phyloP scores from a whole-genome alignment of 768 basidiomycete species.

The Fomitopsis serialis region DNA sequence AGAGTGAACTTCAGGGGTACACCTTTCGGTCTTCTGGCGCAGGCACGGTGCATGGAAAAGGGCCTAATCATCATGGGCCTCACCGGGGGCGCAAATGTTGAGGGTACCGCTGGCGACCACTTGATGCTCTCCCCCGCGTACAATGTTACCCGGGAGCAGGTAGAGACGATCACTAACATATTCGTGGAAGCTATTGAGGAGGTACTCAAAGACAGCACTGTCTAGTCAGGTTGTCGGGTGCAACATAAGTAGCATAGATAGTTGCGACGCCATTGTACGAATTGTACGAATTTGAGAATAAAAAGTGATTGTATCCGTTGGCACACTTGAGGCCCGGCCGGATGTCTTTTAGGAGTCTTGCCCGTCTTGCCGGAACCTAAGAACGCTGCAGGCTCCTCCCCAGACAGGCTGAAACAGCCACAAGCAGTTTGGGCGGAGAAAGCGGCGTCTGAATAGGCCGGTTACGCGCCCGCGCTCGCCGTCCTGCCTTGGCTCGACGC shows the following conservation, averaged over 20 bases:
- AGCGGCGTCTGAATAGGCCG: background rate
- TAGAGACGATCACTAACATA: slow-evolving; percentile 60
- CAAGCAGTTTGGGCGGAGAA: background rate
- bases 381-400: no score
- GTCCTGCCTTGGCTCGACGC: slow-evolving; percentile 4
- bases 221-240: background rate
- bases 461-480: slow-evolving; percentile 1
- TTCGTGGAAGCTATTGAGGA: slow-evolving; percentile 68
- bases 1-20: slow-evolving; percentile 46
- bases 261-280: background rate
- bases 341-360: no score
- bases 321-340: no score
- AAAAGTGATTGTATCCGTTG: no score
- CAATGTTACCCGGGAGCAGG: slow-evolving; percentile 64
- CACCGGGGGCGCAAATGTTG: slow-evolving; percentile 59
- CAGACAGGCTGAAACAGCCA: background rate
- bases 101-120: slow-evolving; percentile 72
- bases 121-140: slow-evolving; percentile 77
- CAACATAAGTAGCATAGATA: background rate
- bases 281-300: no score
- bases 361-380: background rate
- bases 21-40: slow-evolving; percentile 63
- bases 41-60: slow-evolving; percentile 62
- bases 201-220: slow-evolving; percentile 36
- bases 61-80: slow-evolving; percentile 72